Evolutionary conservation across 768 basidiomycete genomes (phyloP), one percentile per base, ranked within the genome.

Genomic region (Podaxis rugospora): DNA sequence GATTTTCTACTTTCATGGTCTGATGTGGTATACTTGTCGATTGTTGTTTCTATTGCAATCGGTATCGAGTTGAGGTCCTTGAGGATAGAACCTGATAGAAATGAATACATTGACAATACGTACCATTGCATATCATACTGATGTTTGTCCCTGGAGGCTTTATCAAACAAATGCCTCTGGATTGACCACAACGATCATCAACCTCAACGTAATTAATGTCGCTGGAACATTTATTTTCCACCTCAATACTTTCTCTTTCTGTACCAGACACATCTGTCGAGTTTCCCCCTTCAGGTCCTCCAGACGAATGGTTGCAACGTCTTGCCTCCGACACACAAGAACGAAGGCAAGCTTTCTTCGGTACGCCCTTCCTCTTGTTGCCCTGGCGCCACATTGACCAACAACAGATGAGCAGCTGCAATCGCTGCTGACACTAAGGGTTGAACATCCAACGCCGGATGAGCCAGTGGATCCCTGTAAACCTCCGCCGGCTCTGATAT

Each of bases 321-420:
- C 70, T 87, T 21, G 75, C 74, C 46, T 70, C 75, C 7, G 73
- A 73, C 16, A 68, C 69, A 5, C 71, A 76, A 14, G 86, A 89
- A 62, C 77, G 88, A 67, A 80, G 77, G 57, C 81, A 87, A 66
- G 87, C 88, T 1, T 92, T 90, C 75, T 92, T 91, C 66, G 90
- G 90, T 90, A 69, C 69, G 81, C 73, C 63, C 64, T 63, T 59
- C 3, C 1, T 14, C 35, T 35, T 42, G 58, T 50, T 65, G 51
- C 11, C 35, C 58, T 65, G 53, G 64, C 51, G 47, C 53, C 58
- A 57, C 68, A 66, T 71, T 64, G 71, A 67, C 60, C 65, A 68
- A 47, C 59, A n/a, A 16, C 61, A 85, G 85, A 87, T 61, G 85
- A 85, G 68, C 82, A 84, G 64, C 69, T 86, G 42, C 80, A 77